These are phyloP conservation scores for Diaporthe batatas DNA, from an alignment of 2,329 filamentous ascomycete genomes.

Conservation along the genomic window DNA sequence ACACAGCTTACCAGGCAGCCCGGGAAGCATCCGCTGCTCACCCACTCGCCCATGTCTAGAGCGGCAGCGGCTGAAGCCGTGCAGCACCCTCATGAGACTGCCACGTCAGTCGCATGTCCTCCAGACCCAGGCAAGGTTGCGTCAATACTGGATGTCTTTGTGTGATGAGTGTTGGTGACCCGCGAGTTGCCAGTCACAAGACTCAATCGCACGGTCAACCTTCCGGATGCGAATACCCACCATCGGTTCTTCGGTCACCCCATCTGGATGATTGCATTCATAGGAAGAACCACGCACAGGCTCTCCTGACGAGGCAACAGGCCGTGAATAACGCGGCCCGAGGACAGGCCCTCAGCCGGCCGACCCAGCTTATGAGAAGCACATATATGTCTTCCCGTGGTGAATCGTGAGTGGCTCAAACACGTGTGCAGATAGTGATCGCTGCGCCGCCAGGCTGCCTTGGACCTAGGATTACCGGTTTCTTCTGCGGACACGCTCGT, in stretches of 20 bases:
- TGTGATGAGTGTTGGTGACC: constrained; percentile 18
- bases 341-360: constrained; percentile 17
- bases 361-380: constrained; percentile 7
- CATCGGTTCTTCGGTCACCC: constrained; percentile 24
- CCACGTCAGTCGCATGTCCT: constrained; percentile 38
- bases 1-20: constrained; percentile 39
- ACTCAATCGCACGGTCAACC: not conserved
- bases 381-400: constrained; percentile 1
- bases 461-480: constrained; percentile 2
- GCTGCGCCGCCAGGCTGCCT: not conserved
- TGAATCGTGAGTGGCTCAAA: not conserved
- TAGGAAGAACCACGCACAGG: not conserved
- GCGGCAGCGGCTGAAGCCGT: constrained; percentile 30
- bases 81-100: constrained; percentile 24
- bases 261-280: not conserved
- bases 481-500: constrained; percentile 6
- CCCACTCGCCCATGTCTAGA: constrained; percentile 21
- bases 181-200: constrained; percentile 5
- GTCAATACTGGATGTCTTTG: constrained; percentile 5
- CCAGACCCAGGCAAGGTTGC: constrained; percentile 25
- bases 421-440: not conserved
- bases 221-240: constrained; percentile 18
- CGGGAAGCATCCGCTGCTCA: constrained; percentile 30
- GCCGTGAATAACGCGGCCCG: constrained; percentile 17
- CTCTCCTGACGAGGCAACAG: not conserved